Evolutionary conservation across 2,329 filamentous ascomycete genomes (phyloP).

Genomic region (Pseudovirgaria hyperparasitica): DNA sequence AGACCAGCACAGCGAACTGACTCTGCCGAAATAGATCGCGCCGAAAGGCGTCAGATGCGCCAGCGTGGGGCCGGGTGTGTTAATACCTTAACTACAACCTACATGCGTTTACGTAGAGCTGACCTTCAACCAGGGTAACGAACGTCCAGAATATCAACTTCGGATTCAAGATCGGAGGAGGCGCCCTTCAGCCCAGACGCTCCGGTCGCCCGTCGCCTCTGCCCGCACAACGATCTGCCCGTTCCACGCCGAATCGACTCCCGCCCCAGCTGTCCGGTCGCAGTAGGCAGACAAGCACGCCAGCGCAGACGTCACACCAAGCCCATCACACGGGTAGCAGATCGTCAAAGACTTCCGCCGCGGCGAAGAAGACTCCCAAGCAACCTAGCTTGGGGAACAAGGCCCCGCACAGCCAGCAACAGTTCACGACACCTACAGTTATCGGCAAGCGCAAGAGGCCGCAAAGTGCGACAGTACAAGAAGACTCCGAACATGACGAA

Average conservation of each 20-base stretch:
- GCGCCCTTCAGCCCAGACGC: constrained; percentile 13
- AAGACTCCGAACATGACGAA: constrained; percentile 10
- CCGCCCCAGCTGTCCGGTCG: neutral
- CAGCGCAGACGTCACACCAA: constrained; percentile 1
- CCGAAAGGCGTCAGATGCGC: constrained; percentile 43
- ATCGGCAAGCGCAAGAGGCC: constrained; percentile 21
- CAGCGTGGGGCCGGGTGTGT: constrained; percentile 44
- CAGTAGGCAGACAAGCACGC: too few relatives aligned
- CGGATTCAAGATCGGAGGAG: constrained; percentile 34
- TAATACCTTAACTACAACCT: constrained; percentile 3
- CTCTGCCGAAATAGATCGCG: constrained; percentile 29
- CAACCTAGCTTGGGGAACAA: too few relatives aligned
- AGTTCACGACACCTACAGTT: constrained; percentile 14
- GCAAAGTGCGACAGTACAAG: constrained; percentile 5
- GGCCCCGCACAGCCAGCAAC: too few relatives aligned
- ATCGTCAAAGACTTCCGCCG: too few relatives aligned
- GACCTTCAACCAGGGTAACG: constrained; percentile 27
- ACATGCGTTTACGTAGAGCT: constrained; percentile 5
- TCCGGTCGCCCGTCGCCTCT: constrained; percentile 9
- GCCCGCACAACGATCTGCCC: neutral
- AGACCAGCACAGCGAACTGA: too few relatives aligned
- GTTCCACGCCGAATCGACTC: neutral
- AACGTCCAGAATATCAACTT: constrained; percentile 36
- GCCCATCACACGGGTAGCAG: neutral
- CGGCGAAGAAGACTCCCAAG: too few relatives aligned